A percentile compares a stretch with the other conserved stretches of the same genome.
Conservation (phyloP, 768 basidiomycete species). For the Psilocybe cyanescens region DNA sequence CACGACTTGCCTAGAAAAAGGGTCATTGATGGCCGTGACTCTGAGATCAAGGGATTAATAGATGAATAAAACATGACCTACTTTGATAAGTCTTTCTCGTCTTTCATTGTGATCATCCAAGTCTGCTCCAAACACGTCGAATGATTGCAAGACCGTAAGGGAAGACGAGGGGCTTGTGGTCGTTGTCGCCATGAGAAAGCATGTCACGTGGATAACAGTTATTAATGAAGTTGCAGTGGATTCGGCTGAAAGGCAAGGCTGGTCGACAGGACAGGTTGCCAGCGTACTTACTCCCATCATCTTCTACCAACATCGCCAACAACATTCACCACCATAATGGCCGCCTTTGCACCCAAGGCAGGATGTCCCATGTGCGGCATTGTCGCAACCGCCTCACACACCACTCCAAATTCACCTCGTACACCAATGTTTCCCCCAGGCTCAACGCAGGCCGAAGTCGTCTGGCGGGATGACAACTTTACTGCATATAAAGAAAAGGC, state of each 20-base stretch:
- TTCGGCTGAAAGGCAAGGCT: slow-evolving; percentile 1
- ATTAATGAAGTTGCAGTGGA: slow-evolving; percentile 1
- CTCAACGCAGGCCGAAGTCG: slow-evolving; percentile 58
- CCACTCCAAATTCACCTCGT: slow-evolving; percentile 46
- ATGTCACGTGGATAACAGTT: slow-evolving; percentile 21
- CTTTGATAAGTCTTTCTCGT: slow-evolving; percentile 91
- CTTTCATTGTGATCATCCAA: slow-evolving; percentile 87
- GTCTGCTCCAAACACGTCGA: slow-evolving; percentile 67
- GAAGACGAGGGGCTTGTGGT: slow-evolving; percentile 15
- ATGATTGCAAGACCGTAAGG: slow-evolving; percentile 37
- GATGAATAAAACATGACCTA: slow-evolving; percentile 28
- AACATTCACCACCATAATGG: slow-evolving; percentile 25
- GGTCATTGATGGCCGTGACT: not conserved
- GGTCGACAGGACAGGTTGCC: not conserved
- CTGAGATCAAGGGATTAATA: slow-evolving; percentile 2
- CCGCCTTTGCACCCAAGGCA: slow-evolving; percentile 63
- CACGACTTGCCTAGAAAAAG: slow-evolving; percentile 67
- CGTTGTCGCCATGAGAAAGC: slow-evolving; percentile 20
- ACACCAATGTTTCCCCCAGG: slow-evolving; percentile 48
- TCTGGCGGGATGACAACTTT: slow-evolving; percentile 81
- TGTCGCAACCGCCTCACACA: slow-evolving; percentile 55
- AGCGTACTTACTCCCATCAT: slow-evolving; percentile 7
- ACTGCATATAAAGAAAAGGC: slow-evolving; percentile 73
- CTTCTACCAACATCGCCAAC: not conserved
- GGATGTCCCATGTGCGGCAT: slow-evolving; percentile 83